phyloP scores from a whole-genome alignment of 805 yeast species.

The Wickerhamiella lipophila region DNA sequence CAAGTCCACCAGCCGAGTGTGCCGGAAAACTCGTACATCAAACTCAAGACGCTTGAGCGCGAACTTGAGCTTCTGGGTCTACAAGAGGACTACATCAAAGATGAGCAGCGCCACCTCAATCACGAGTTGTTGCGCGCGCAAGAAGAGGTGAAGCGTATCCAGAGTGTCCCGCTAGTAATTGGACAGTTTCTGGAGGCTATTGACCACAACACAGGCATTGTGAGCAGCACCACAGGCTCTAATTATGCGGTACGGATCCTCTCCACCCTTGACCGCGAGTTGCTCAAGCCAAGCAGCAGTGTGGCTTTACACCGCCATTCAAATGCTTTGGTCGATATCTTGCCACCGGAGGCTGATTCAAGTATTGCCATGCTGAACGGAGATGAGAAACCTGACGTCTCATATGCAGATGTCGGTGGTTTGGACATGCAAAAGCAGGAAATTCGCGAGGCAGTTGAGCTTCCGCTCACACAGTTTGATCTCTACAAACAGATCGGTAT shows the following conservation, averaged over 20 bases:
- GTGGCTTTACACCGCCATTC: conserved; percentile 98
- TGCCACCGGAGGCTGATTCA: conserved; percentile 98
- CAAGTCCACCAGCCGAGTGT: conserved; percentile 2
- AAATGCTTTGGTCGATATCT: conserved; percentile 89
- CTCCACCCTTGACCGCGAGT: conserved; percentile 88
- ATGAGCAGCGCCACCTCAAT: conserved; percentile 92
- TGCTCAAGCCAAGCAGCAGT: conserved; percentile 85
- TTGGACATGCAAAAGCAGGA: conserved; percentile 98
- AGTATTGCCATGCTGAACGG: conserved; percentile 90
- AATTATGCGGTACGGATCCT: conserved; percentile 91
- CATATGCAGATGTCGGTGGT: conserved; percentile 98
- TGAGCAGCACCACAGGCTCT: conserved; percentile 94
- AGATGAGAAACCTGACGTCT: conserved; percentile 87
- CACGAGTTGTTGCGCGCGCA: conserved; percentile 93
- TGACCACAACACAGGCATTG: conserved; percentile 92
- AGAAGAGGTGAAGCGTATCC: conserved; percentile 95
- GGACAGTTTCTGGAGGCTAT: conserved; percentile 97
- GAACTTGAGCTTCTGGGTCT: conserved; percentile 71
- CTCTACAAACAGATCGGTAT: conserved; percentile 94
- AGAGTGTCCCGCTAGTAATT: conserved; percentile 92
- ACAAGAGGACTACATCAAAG: conserved; percentile 95
- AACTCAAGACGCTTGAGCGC: conserved; percentile 76
- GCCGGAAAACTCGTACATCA: conserved; percentile 58
- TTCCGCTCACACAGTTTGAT: conserved; percentile 92
- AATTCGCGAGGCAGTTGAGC: conserved; percentile 94